These are phyloP conservation scores for Hanseniaspora meyeri DNA, from an alignment of 805 yeast species.

Conservation along the genomic window DNA sequence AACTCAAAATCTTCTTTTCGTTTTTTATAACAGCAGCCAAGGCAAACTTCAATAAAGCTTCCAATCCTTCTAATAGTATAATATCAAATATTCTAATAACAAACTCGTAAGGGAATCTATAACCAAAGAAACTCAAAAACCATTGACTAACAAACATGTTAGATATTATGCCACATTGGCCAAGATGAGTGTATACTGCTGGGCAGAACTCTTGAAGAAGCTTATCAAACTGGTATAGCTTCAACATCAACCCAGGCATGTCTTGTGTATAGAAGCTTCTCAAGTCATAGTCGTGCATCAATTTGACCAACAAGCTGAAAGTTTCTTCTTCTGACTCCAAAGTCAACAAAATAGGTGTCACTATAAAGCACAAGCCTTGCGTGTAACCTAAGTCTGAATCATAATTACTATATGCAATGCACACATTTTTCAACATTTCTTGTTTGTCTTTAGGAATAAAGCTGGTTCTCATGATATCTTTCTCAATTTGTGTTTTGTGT, in stretches of 20 bases:
- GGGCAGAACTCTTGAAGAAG: constrained; percentile 69
- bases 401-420: constrained; percentile 71
- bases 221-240: constrained; percentile 82
- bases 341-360: constrained; percentile 72
- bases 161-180: constrained; percentile 75
- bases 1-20: constrained; percentile 41
- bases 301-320: constrained; percentile 62
- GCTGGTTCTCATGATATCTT: constrained; percentile 78
- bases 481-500: constrained; percentile 62
- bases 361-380: constrained; percentile 93
- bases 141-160: constrained; percentile 97
- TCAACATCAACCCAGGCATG: constrained; percentile 84
- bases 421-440: constrained; percentile 56
- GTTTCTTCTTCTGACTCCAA: constrained; percentile 62
- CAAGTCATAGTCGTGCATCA: constrained; percentile 78
- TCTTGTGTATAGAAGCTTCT: constrained; percentile 70
- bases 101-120: constrained; percentile 81
- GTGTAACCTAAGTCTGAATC: constrained; percentile 95
- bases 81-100: constrained; percentile 81
- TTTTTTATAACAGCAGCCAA: constrained; percentile 66
- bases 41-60: constrained; percentile 73
- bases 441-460: constrained; percentile 54
- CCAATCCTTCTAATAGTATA: constrained; percentile 82
- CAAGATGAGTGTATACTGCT: constrained; percentile 56
- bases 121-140: constrained; percentile 90